Evolutionary conservation across 129 eudicot species (phyloP), one percentile per base, ranked within the genome.

Genomic region (Rutidosis leptorrhynchoides): DNA sequence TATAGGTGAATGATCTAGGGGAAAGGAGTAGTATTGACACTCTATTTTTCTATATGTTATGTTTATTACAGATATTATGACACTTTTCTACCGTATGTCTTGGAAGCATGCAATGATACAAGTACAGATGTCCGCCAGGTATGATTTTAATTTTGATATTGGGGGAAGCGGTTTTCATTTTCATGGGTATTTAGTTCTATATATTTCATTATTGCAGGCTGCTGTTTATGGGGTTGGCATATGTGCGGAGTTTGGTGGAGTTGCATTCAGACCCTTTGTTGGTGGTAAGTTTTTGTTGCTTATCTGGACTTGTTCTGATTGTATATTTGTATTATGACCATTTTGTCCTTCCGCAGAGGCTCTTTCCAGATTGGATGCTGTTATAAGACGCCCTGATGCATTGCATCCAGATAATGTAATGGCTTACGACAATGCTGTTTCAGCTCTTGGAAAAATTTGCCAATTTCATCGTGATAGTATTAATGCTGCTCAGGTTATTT

Each of bases 371-470:
- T 79, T 93, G 69, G 87, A 93, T 80, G 95, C 64, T 76, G 95
- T 93, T 37, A 84, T 93, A 73, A 70, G 90, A 69, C 76, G 84
- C 73, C 96, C 96, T 9, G 83, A 82, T 80, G 88, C 96, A 42
- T 69, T 67, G 67, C 87, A 93, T 63, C 65, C 95, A 37, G 98
- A 93, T 17, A 85, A 83, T 71, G 85, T 88, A 49, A 88, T 93
- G 98, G 96, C 98, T 65, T 93, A 93, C 79, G 98, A 93, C 73
- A 93, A 93, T 88, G 96, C 98, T 23, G 98, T 93, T 68, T 93
- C 98, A 65, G 98, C 98, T 42, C 85, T 93, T 29, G 98, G 98
- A 66, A 93, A 93, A 78, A 82, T 93, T 53, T 93, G 96, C 69
- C 95, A 80, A 57, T 93, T 85, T 70, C 96, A 93, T 68, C 96